These are phyloP conservation scores for Coix lacrymajobi DNA, from an alignment of 176 grass and related monocot genomes.

Conservation along the genomic window DNA sequence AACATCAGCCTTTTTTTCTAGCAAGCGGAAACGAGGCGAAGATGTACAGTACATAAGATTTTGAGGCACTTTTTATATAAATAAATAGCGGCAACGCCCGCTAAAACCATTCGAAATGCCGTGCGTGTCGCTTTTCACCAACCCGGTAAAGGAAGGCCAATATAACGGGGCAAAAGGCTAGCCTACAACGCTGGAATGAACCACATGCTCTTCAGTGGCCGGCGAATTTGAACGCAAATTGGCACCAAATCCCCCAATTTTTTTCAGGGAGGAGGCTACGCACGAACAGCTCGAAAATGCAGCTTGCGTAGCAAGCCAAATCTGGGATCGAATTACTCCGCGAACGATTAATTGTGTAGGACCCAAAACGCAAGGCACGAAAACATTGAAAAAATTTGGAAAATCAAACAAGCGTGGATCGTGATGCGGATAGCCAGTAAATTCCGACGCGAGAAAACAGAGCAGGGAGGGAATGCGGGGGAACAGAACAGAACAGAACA, in stretches of 20 bases:
- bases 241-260: not conserved
- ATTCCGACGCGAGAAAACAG: not conserved
- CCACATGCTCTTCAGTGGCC: not conserved
- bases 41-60: too few species aligned
- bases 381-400: not conserved
- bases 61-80: not conserved
- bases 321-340: not conserved
- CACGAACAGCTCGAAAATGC: not conserved
- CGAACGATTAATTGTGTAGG: not conserved
- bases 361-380: not conserved
- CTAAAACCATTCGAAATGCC: slow-evolving; percentile 25
- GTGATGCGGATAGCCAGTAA: not conserved
- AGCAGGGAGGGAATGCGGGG: not conserved
- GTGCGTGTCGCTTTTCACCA: not conserved
- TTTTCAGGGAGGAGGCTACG: not conserved
- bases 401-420: not conserved
- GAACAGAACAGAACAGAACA: too few species aligned
- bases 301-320: not conserved
- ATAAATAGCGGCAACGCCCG: not conserved
- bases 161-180: not conserved
- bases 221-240: not conserved
- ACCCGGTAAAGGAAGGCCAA: not conserved
- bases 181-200: not conserved
- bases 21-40: not conserved
- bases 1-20: slow-evolving; percentile 7